phyloP scores from a whole-genome alignment of 441 rosid species.

The Erysimum cheiri region DNA sequence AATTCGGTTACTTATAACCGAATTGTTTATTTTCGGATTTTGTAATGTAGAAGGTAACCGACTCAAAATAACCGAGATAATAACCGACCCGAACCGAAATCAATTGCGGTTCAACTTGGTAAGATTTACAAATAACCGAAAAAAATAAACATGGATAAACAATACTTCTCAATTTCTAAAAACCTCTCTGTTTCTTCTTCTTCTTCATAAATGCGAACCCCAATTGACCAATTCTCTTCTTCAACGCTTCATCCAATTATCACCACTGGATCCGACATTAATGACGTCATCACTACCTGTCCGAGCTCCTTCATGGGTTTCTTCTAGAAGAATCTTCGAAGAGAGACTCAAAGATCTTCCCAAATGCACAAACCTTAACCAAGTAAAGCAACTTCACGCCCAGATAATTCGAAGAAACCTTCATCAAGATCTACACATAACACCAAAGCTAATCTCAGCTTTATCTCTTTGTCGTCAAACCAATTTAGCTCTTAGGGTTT shows the following conservation, averaged over 20 bases:
- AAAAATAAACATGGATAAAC: too few species aligned
- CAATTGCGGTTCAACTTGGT: too few species aligned
- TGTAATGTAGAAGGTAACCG: too few species aligned
- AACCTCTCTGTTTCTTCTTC: background rate
- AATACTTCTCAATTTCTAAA: too few species aligned
- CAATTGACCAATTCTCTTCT: background rate
- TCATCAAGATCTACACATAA: slow-evolving; percentile 49
- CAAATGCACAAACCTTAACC: slow-evolving; percentile 59
- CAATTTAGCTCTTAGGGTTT: slow-evolving; percentile 52
- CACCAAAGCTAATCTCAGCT: slow-evolving; percentile 70
- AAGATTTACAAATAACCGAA: too few species aligned
- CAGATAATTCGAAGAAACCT: slow-evolving; percentile 57
- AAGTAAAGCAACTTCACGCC: slow-evolving; percentile 59
- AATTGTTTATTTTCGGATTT: too few species aligned
- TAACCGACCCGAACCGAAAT: too few species aligned
- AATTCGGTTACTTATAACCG: too few species aligned
- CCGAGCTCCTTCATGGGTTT: slow-evolving; percentile 75
- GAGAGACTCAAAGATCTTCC: slow-evolving; percentile 70
- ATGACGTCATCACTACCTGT: slow-evolving; percentile 61
- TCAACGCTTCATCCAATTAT: background rate
- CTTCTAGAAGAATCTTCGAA: slow-evolving; percentile 69
- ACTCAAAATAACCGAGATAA: too few species aligned
- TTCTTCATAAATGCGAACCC: background rate
- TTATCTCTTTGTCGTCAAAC: slow-evolving; percentile 57
- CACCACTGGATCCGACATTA: slow-evolving; percentile 22